phyloP scores from a whole-genome alignment of 306 rosid genomes.

The Cucurbita ficifolia region DNA sequence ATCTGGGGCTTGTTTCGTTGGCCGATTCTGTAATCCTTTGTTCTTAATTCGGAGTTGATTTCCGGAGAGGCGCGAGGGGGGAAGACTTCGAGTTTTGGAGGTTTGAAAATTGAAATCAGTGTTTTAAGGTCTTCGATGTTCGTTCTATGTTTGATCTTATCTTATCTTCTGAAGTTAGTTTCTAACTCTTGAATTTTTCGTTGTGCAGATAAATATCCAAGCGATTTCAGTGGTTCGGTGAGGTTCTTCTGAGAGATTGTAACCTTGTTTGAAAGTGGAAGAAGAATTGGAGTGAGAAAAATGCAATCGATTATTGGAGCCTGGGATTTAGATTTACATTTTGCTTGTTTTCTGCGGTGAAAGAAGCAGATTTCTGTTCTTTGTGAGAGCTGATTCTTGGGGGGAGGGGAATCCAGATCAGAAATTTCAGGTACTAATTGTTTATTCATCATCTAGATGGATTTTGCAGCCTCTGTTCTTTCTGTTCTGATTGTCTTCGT shows the following conservation, averaged over 20 bases:
- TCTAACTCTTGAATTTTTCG: neutral
- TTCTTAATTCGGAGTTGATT: neutral
- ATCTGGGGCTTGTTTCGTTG: neutral
- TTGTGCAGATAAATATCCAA: neutral
- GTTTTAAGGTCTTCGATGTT: neutral
- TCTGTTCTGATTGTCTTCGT: neutral
- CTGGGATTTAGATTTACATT: slow-evolving; percentile 1
- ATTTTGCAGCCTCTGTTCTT: neutral
- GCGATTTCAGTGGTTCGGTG: neutral
- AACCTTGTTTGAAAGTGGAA: neutral
- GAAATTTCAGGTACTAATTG: neutral
- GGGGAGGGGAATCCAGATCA: neutral
- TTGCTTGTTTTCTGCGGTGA: neutral
- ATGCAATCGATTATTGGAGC: neutral
- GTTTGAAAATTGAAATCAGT: neutral
- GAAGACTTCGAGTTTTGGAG: neutral
- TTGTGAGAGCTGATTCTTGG: neutral
- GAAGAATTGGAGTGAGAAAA: neutral
- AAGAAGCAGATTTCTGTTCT: neutral
- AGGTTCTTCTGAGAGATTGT: neutral
- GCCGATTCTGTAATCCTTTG: neutral
- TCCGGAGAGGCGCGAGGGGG: neutral
- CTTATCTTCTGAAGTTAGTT: neutral
- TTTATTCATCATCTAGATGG: neutral
- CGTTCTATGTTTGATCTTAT: slow-evolving; percentile 1